Conservation (phyloP, 1,139 yeast genomes). For the Yamadazyma aaseri region DNA sequence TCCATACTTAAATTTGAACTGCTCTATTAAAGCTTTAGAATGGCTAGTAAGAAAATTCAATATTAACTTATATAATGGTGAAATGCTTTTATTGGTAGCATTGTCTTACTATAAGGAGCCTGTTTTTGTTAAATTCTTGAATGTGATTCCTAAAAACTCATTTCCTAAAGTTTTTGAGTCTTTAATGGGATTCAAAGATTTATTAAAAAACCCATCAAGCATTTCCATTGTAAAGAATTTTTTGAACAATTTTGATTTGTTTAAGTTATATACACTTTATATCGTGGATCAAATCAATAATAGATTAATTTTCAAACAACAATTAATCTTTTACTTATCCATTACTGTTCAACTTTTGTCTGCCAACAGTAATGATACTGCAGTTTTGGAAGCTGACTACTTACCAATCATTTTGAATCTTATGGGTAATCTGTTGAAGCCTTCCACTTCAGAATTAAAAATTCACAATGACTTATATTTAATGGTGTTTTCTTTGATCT, state of each 20-base stretch:
- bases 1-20: slow-evolving; percentile 68
- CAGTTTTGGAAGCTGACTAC: slow-evolving; percentile 29
- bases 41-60: slow-evolving; percentile 95
- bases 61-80: slow-evolving; percentile 78
- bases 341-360: slow-evolving; percentile 63
- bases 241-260: slow-evolving; percentile 61
- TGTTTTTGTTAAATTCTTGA: slow-evolving; percentile 70
- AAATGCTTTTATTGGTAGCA: slow-evolving; percentile 63
- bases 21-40: slow-evolving; percentile 82
- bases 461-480: slow-evolving; percentile 66
- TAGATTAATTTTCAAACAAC: slow-evolving; percentile 62
- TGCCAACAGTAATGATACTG: slow-evolving; percentile 31
- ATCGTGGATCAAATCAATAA: slow-evolving; percentile 54
- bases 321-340: slow-evolving; percentile 76
- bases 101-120: slow-evolving; percentile 77
- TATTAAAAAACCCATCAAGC: slow-evolving; percentile 62
- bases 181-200: slow-evolving; percentile 65
- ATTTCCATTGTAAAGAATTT: slow-evolving; percentile 72
- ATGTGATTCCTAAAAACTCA: slow-evolving; percentile 59
- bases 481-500: slow-evolving; percentile 77
- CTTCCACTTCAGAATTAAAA: slow-evolving; percentile 33
- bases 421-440: slow-evolving; percentile 51
- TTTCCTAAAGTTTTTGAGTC: slow-evolving; percentile 79
- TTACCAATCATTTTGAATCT: slow-evolving; percentile 56
- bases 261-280: slow-evolving; percentile 62